These are phyloP conservation scores for Stropharia rugosoannulata DNA, from an alignment of 768 basidiomycete species.

Conservation along the genomic window DNA sequence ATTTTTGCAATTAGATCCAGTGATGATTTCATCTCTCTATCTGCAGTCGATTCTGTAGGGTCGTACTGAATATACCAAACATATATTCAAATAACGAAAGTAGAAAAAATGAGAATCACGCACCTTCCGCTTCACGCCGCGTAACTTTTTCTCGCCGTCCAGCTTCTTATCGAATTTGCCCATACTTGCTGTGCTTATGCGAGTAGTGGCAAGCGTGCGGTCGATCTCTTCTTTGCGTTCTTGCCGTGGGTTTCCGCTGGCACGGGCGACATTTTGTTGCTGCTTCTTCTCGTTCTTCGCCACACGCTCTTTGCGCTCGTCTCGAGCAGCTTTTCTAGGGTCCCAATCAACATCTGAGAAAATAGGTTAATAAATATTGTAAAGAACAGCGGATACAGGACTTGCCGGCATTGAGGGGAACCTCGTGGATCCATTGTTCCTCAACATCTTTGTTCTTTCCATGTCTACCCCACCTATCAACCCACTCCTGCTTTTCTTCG, in stretches of 20 bases:
- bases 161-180: slow-evolving; percentile 90
- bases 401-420: slow-evolving; percentile 83
- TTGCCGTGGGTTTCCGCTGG: slow-evolving; percentile 37
- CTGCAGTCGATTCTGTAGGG: slow-evolving; percentile 65
- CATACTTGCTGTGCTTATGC: slow-evolving; percentile 91
- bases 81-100: neutral
- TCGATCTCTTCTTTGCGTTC: slow-evolving; percentile 75
- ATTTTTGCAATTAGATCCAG: slow-evolving; percentile 76
- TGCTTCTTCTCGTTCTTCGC: slow-evolving; percentile 85
- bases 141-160: slow-evolving; percentile 87
- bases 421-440: slow-evolving; percentile 90
- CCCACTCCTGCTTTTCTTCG: slow-evolving; percentile 93
- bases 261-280: slow-evolving; percentile 67
- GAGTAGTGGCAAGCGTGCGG: slow-evolving; percentile 69
- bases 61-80: slow-evolving; percentile 63
- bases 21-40: slow-evolving; percentile 69
- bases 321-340: slow-evolving; percentile 71
- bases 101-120: neutral
- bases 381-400: slow-evolving; percentile 10
- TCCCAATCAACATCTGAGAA: slow-evolving; percentile 72
- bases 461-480: slow-evolving; percentile 84
- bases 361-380: neutral
- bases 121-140: slow-evolving; percentile 92
- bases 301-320: slow-evolving; percentile 78
- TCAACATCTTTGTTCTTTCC: slow-evolving; percentile 89